A percentile compares a stretch with the other conserved stretches of the same genome.
These are phyloP conservation scores for Kwoniella dendrophila DNA, from an alignment of 768 basidiomycete species.

Conservation along the genomic window DNA sequence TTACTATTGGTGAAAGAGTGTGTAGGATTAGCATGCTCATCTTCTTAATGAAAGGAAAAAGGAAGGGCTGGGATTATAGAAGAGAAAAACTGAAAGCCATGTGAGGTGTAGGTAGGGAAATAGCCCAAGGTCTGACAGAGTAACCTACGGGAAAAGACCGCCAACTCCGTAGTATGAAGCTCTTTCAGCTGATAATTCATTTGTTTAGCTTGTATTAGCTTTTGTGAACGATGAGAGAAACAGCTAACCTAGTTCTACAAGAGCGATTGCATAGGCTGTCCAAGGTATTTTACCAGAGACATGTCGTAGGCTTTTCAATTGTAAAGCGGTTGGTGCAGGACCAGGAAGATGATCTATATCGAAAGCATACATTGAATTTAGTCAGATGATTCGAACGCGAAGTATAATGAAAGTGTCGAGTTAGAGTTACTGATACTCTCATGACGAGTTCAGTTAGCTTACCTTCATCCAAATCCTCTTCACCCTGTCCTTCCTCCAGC, in stretches of 20 bases:
- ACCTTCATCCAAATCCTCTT: no score
- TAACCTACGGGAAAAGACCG: slow-evolving; percentile 29
- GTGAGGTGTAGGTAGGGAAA: background rate
- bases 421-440: no score
- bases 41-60: background rate
- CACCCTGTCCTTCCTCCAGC: no score
- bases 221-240: background rate
- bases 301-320: slow-evolving; percentile 4
- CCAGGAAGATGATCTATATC: slow-evolving; percentile 13
- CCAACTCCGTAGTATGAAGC: slow-evolving; percentile 39
- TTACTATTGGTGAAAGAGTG: no score
- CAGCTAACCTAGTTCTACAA: slow-evolving; percentile 26
- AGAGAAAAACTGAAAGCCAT: background rate
- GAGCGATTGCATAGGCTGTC: slow-evolving; percentile 23
- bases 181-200: slow-evolving; percentile 32
- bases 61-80: background rate
- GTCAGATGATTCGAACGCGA: no score
- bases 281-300: slow-evolving; percentile 23
- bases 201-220: background rate
- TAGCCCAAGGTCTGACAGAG: background rate
- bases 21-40: background rate
- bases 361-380: no score
- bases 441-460: no score
- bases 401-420: no score
- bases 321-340: slow-evolving; percentile 13